These are phyloP conservation scores for Xerophyta viscosa DNA, from an alignment of 106 monocot species.

Conservation along the genomic window DNA sequence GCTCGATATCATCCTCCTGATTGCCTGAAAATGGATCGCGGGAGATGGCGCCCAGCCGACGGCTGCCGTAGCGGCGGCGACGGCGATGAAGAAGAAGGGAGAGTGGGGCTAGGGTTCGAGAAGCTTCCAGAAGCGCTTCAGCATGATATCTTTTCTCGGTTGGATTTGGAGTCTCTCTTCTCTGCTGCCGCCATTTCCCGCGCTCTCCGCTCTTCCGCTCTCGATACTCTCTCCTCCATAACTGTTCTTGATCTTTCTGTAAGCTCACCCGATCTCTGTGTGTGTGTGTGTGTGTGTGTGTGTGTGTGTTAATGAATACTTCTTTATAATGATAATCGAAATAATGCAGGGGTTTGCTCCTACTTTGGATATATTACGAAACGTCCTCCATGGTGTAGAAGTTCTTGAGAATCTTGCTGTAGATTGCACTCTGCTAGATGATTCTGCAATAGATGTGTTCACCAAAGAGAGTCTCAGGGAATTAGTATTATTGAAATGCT, in stretches of 20 bases:
- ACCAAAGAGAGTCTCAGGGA: slow-evolving; percentile 51
- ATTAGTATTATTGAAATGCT: slow-evolving; percentile 61
- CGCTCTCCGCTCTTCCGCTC: slow-evolving; percentile 31
- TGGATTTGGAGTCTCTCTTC: slow-evolving; percentile 69
- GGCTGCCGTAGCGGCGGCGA: not conserved
- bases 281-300: too few species aligned
- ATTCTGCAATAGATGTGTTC: slow-evolving; percentile 45
- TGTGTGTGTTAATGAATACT: too few species aligned
- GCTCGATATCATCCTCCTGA: too few species aligned
- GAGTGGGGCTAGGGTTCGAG: slow-evolving; percentile 15
- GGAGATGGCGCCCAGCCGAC: too few species aligned
- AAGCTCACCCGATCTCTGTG: slow-evolving; percentile 7
- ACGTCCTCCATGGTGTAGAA: slow-evolving; percentile 34
- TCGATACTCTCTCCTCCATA: slow-evolving; percentile 33
- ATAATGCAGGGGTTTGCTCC: slow-evolving; percentile 51
- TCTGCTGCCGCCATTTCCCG: slow-evolving; percentile 52
- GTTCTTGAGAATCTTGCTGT: slow-evolving; percentile 38
- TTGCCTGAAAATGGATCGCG: too few species aligned
- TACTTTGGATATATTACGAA: slow-evolving; percentile 25
- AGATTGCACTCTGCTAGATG: slow-evolving; percentile 55
- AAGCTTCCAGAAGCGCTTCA: slow-evolving; percentile 43
- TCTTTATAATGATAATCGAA: too few species aligned
- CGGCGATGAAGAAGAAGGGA: not conserved
- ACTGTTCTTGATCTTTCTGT: slow-evolving; percentile 73
- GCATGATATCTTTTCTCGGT: slow-evolving; percentile 44